These are phyloP conservation scores for Xerocomellus chrysenteron DNA, from an alignment of 768 basidiomycete genomes.

Conservation along the genomic window DNA sequence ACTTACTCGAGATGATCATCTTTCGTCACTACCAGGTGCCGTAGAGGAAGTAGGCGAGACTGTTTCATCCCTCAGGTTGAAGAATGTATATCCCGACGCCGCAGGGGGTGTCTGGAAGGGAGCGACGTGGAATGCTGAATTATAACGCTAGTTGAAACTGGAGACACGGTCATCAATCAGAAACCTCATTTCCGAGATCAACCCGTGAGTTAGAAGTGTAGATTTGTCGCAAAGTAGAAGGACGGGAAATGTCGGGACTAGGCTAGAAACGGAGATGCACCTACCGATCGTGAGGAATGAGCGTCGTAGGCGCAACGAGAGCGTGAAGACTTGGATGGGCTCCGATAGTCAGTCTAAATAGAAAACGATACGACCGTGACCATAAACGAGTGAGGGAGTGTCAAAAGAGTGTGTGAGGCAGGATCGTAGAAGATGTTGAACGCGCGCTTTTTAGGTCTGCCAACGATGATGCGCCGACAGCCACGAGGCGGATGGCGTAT, in stretches of 20 bases:
- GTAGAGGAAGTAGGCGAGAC: constrained; percentile 28
- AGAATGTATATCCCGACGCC: constrained; percentile 18
- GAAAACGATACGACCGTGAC: constrained; percentile 9
- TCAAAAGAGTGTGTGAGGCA: constrained; percentile 6
- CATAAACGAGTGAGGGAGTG: constrained; percentile 17
- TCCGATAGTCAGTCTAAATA: constrained; percentile 1
- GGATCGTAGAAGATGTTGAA: constrained; percentile 1
- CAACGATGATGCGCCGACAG: constrained; percentile 5
- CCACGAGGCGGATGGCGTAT: constrained; percentile 14
- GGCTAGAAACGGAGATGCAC: constrained; percentile 6
- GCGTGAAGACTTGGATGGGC: neutral
- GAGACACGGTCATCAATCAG: constrained; percentile 20
- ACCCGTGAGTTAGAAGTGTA: neutral
- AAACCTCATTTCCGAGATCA: constrained; percentile 18
- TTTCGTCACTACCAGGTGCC: constrained; percentile 13
- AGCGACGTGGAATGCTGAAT: constrained; percentile 2
- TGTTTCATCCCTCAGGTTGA: constrained; percentile 13
- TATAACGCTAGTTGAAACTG: constrained; percentile 15
- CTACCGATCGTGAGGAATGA: constrained; percentile 27
- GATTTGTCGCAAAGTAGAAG: constrained; percentile 4
- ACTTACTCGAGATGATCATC: constrained; percentile 33
- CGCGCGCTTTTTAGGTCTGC: constrained; percentile 16
- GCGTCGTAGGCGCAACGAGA: constrained; percentile 3
- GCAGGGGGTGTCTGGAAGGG: constrained; percentile 13
- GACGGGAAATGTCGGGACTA: constrained; percentile 7